Evolutionary conservation across 345 rosid genomes (phyloP), one percentile per base, ranked within the genome.

Genomic region (Salix udensis): DNA sequence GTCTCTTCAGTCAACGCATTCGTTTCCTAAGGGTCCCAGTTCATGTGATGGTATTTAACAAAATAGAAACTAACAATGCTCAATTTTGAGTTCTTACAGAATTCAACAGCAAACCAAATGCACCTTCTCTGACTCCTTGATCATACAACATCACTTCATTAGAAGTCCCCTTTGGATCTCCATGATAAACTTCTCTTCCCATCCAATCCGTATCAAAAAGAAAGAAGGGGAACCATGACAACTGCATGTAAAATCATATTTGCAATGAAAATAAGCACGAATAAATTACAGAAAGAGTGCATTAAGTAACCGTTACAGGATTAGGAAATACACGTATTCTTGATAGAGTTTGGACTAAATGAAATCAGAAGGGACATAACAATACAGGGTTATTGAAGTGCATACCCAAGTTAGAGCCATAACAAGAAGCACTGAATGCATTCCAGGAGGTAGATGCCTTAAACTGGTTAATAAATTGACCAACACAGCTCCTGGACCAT

Each of bases 201-300:
- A 96, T 96, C 99, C 99, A 96, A 86, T 96, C 98, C 48, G 97
- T 92, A 86, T 96, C 98, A 72, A 94, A 96, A 70, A 96, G 90
- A 85, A 96, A 92, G 91, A 94, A 92, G 7, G 98, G 99, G 80
- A 96, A 96, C 99, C 98, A 94, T 55, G 99, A 96, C 73, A 96
- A 80, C 98, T 96, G 89, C 91, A 89, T 68, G 77, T 40, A 85
- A 72, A 44, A 79, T 24, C 74, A 62, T 3, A 60, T 78, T 60
- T 58, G 28, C 55, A 70, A 60, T 71, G 39, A 76, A 77, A 48
- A 75, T 24, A 36, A 76, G 23, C 10, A 30, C 10, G 13, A 67
- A 58, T n/a, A 62, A 4, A 40, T 44, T 37, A 30, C 39, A 9
- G 4, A 75, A 55, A 26, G 39, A 67, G 61, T 48, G 30, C 70